These are phyloP conservation scores for Penicillium sumatraense DNA, from an alignment of 2,329 filamentous ascomycete genomes.

Conservation along the genomic window DNA sequence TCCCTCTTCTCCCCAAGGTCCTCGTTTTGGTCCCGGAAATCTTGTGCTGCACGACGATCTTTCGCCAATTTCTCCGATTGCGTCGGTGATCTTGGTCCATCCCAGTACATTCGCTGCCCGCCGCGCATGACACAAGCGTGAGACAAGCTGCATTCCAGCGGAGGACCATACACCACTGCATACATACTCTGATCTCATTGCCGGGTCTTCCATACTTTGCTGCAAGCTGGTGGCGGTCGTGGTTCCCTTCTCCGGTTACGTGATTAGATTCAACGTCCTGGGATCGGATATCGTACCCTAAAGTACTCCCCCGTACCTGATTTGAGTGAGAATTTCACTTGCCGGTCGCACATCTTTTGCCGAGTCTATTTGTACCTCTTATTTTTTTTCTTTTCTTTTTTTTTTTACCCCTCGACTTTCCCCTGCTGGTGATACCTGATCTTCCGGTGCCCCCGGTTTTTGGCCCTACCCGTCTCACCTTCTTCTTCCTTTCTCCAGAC, in stretches of 20 bases:
- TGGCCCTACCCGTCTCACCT: conserved; percentile 3
- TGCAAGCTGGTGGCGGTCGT: background rate
- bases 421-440: background rate
- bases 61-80: conserved; percentile 24
- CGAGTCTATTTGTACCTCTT: background rate
- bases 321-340: conserved; percentile 5
- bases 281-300: conserved; percentile 3
- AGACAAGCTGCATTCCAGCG: conserved; percentile 12
- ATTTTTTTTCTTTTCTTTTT: conserved; percentile 7
- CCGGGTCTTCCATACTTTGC: background rate
- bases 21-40: conserved; percentile 14
- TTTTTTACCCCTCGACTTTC: background rate
- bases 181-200: background rate
- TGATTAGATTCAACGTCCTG: conserved; percentile 5
- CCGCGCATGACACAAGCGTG: conserved; percentile 19
- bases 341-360: conserved; percentile 9
- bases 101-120: conserved; percentile 2
- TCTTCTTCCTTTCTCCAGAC: conserved; percentile 5
- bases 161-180: background rate
- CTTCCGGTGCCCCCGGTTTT: conserved; percentile 5
- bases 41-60: conserved; percentile 22
- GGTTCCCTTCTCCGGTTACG: conserved; percentile 7
- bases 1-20: conserved; percentile 18
- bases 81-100: conserved; percentile 14
- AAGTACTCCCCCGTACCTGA: conserved; percentile 4